A percentile compares a stretch with the other conserved stretches of the same genome.
These are phyloP conservation scores for Arctium minus DNA, from an alignment of 129 eudicot species.

Conservation along the genomic window DNA sequence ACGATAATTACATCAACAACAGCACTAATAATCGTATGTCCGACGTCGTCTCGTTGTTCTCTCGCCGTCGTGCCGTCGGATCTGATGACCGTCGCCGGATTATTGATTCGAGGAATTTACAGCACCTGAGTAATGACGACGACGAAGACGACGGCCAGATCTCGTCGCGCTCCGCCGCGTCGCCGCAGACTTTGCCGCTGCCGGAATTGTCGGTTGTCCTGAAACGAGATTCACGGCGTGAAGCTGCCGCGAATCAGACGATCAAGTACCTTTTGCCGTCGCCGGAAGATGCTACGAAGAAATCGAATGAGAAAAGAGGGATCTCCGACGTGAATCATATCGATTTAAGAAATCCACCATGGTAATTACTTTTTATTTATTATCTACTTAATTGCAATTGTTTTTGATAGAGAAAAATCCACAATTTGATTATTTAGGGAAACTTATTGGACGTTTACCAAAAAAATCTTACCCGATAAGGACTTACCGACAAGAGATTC, in stretches of 20 bases:
- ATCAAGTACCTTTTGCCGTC: conserved; percentile 38
- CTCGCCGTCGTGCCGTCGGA: conserved; percentile 6
- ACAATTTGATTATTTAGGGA: background rate
- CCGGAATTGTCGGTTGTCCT: conserved; percentile 44
- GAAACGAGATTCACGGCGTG: conserved; percentile 24
- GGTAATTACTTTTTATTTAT: background rate
- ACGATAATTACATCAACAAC: conserved; percentile 5
- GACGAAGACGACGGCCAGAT: conserved; percentile 14
- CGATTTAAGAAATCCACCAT: background rate
- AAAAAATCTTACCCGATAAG: too few relatives aligned
- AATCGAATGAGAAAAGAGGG: conserved; percentile 12
- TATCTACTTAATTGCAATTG: background rate
- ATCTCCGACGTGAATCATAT: background rate
- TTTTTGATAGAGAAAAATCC: background rate
- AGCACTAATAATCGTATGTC: background rate
- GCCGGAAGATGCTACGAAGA: conserved; percentile 25
- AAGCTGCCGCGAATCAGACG: conserved; percentile 11
- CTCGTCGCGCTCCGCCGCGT: conserved; percentile 2
- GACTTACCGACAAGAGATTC: too few relatives aligned
- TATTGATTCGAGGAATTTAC: conserved; percentile 27
- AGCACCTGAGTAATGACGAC: conserved; percentile 7
- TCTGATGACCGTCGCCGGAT: conserved; percentile 21
- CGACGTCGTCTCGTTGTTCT: conserved; percentile 2
- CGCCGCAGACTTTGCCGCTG: conserved; percentile 63
- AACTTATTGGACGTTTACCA: background rate